Evolutionary conservation across 345 rosid genomes (phyloP).

Genomic region (Aurinia saxatilis): DNA sequence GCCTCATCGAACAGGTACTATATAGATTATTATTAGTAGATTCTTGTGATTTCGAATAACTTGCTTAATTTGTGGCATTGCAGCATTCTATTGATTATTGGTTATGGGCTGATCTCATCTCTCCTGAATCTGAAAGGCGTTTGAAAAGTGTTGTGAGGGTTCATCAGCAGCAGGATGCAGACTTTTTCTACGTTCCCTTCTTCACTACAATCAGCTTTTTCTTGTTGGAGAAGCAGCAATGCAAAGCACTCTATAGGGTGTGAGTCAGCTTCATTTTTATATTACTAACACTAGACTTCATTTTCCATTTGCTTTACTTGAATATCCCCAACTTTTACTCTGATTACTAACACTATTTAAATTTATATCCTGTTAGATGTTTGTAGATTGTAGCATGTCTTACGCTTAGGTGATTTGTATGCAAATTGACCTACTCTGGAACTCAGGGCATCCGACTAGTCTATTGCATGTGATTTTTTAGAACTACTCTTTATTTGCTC

Average conservation of each 20-base stretch:
- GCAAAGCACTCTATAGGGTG: slow-evolving; percentile 99
- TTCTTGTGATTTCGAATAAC: neutral
- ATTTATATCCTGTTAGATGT: neutral
- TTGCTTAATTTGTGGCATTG: neutral
- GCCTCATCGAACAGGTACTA: slow-evolving; percentile 75
- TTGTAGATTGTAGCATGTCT: neutral
- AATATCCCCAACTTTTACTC: no score
- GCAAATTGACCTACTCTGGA: neutral
- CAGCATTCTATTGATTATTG: slow-evolving; percentile 96
- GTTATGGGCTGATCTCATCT: slow-evolving; percentile 93
- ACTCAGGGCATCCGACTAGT: neutral
- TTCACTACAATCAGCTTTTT: slow-evolving; percentile 91
- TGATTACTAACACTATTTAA: no score
- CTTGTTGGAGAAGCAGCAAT: slow-evolving; percentile 86
- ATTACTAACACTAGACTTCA: neutral
- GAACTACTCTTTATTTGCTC: neutral
- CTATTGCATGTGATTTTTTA: neutral
- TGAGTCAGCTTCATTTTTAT: slow-evolving; percentile 57
- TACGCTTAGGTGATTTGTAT: neutral
- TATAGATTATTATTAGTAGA: neutral
- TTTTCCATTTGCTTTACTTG: neutral
- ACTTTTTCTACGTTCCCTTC: slow-evolving; percentile 79
- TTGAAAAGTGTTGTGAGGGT: slow-evolving; percentile 82
- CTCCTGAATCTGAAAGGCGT: slow-evolving; percentile 68
- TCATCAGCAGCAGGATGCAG: slow-evolving; percentile 68